Evolutionary conservation across 805 yeast species (phyloP), one percentile per base, ranked within the genome.

Genomic region (Monosporozyma unispora): DNA sequence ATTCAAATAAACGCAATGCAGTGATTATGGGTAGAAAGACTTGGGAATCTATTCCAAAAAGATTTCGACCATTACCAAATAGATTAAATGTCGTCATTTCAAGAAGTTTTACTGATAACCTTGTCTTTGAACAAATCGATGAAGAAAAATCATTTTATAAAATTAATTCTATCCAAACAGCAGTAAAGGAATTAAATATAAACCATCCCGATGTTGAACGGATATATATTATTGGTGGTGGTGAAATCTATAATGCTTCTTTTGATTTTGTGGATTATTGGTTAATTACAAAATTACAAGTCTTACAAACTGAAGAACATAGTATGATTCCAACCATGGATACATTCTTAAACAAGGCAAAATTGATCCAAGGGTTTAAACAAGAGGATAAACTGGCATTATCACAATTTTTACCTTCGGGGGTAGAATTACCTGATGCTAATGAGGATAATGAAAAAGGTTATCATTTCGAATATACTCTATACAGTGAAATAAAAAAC

Each of bases 21-120:
- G 98, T 93, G 12, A 75, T 93, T 3, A 93, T 93, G 99, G 99
- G 99, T 12, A 76, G 97, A 51, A 85, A 82, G 61, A 91, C 98
- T 1, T 93, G 97, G 96, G 93, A 89, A 29, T 86, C 96, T 7
- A 90, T 93, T 29, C 98, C 99, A 0, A 53, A 67, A 1, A 81
- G 76, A 62, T 93, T 88, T 68, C 73, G 96, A 53, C 99, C 99
- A 0, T 72, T 93, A 43, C 82, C 83, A 2, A 79, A 73, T 45
- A 75, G 99, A 50, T 50, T 80, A 25, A 93, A 93, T 64, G 79
- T 89, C 12, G 80, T 93, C 0, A 68, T 93, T 10, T 84, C 95
- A 23, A 68, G 89, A 45, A 61, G 64, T 33, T 55, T 59, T 42
- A 42, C 53, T 3, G 18, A 37, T 1, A 21, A 43, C 6, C 52